Evolutionary conservation across 352 stramenopile species (phyloP).

Genomic region (Phytophthora idaei): DNA sequence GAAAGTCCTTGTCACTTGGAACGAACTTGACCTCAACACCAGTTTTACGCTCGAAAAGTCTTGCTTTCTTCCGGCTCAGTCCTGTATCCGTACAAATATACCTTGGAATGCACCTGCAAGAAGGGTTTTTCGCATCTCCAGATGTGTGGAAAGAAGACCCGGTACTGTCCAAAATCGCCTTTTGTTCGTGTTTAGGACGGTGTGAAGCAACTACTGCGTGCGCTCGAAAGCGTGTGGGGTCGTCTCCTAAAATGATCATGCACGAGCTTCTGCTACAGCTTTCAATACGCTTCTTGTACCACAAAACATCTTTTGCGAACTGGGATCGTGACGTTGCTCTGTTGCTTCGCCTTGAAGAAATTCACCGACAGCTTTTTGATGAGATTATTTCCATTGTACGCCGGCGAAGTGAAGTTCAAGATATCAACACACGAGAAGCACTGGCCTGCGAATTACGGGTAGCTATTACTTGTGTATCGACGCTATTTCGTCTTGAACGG

Average conservation of each 20-base stretch:
- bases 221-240: conserved; percentile 16
- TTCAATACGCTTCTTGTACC: conserved; percentile 44
- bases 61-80: conserved; percentile 44
- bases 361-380: conserved; percentile 49
- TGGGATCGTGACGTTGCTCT: conserved; percentile 61
- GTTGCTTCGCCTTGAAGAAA: conserved; percentile 52
- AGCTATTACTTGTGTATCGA: conserved; percentile 45
- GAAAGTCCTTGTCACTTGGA: conserved; percentile 27
- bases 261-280: conserved; percentile 53
- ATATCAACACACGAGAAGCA: conserved; percentile 7
- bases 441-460: conserved; percentile 38
- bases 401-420: conserved; percentile 5
- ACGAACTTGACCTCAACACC: background rate
- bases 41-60: conserved; percentile 11
- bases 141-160: conserved; percentile 23
- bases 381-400: conserved; percentile 36
- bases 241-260: conserved; percentile 36
- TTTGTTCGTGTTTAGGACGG: conserved; percentile 20
- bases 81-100: conserved; percentile 39
- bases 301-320: conserved; percentile 26
- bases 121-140: conserved; percentile 28
- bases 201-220: background rate
- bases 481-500: conserved; percentile 58
- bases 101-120: conserved; percentile 28
- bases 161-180: conserved; percentile 5